Percentiles rank a stretch among this genome's conserved stretches.
Evolutionary conservation across 2,329 filamentous ascomycete species (phyloP).

Genomic region (Kalmusia sp.): DNA sequence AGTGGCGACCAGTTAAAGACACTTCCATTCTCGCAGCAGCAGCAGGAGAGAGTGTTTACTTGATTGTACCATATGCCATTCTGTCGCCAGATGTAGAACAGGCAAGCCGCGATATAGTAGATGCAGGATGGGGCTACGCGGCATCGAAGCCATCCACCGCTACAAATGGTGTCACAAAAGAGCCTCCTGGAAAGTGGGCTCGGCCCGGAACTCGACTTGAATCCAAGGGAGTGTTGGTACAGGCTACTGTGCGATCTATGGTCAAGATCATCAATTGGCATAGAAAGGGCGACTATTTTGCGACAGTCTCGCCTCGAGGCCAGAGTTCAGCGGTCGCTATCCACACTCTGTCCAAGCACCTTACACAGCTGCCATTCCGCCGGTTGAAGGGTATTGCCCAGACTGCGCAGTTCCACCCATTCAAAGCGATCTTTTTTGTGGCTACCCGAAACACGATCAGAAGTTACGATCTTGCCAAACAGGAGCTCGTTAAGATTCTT

Average conservation of each 20-base stretch:
- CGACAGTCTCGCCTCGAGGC: slow-evolving; percentile 84
- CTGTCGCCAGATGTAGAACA: slow-evolving; percentile 76
- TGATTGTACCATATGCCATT: slow-evolving; percentile 74
- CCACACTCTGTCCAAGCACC: slow-evolving; percentile 92
- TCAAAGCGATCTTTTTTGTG: slow-evolving; percentile 91
- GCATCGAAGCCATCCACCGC: slow-evolving; percentile 64
- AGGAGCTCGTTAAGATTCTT: slow-evolving; percentile 90
- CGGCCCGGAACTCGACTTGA: slow-evolving; percentile 77
- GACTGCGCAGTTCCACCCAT: slow-evolving; percentile 92
- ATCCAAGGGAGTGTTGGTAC: slow-evolving; percentile 79
- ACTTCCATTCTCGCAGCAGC: slow-evolving; percentile 83
- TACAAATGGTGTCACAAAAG: slow-evolving; percentile 69
- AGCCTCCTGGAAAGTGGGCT: slow-evolving; percentile 80
- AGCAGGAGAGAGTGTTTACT: slow-evolving; percentile 82
- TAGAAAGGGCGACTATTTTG: slow-evolving; percentile 90
- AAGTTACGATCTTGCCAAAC: slow-evolving; percentile 89
- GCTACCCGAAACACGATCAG: slow-evolving; percentile 93
- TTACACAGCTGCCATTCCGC: slow-evolving; percentile 93
- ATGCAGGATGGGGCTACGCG: slow-evolving; percentile 94
- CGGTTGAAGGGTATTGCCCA: slow-evolving; percentile 78
- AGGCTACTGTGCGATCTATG: slow-evolving; percentile 77
- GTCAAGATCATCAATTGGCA: slow-evolving; percentile 95
- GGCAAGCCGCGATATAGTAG: slow-evolving; percentile 76
- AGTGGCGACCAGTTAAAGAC: slow-evolving; percentile 87
- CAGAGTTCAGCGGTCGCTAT: slow-evolving; percentile 85